These are phyloP conservation scores for Exserohilum rostratum DNA, from an alignment of 2,329 filamentous ascomycete species.

Conservation along the genomic window DNA sequence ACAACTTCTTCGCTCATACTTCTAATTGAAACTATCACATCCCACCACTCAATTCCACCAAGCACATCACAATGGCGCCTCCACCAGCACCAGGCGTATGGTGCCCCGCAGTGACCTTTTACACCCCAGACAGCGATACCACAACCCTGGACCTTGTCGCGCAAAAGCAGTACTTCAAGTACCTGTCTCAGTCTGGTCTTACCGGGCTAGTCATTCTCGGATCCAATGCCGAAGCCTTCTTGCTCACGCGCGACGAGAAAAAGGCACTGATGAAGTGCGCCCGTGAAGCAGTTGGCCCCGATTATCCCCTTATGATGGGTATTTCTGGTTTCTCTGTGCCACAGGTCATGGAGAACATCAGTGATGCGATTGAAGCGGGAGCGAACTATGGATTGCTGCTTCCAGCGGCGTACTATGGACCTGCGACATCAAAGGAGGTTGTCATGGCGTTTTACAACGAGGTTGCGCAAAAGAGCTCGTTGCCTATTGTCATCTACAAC, in stretches of 20 bases:
- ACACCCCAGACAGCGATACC: slow-evolving; percentile 43
- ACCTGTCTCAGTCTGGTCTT: slow-evolving; percentile 52
- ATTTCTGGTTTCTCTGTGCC: slow-evolving; percentile 52
- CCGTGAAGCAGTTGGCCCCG: slow-evolving; percentile 50
- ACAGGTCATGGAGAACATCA: slow-evolving; percentile 52
- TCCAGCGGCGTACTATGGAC: slow-evolving; percentile 55
- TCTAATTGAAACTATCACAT: too few species aligned
- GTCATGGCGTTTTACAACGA: slow-evolving; percentile 52
- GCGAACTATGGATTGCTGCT: slow-evolving; percentile 53
- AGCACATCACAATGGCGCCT: slow-evolving; percentile 13
- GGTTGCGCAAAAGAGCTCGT: slow-evolving; percentile 63
- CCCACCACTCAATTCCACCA: background rate
- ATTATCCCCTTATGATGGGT: slow-evolving; percentile 54
- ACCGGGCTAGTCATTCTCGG: slow-evolving; percentile 55
- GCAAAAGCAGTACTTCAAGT: slow-evolving; percentile 53
- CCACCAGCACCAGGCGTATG: slow-evolving; percentile 36
- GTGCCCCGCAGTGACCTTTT: slow-evolving; percentile 55
- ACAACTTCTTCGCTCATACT: too few species aligned
- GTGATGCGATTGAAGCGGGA: slow-evolving; percentile 50
- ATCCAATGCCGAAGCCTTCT: slow-evolving; percentile 56
- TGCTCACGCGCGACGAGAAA: slow-evolving; percentile 54
- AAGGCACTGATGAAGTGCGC: slow-evolving; percentile 48
- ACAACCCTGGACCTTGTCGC: slow-evolving; percentile 51
- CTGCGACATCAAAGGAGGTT: slow-evolving; percentile 50
- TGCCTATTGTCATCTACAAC: slow-evolving; percentile 75